These are phyloP conservation scores for Yamadazyma scolyti DNA, from an alignment of 805 yeast species.

Conservation along the genomic window DNA sequence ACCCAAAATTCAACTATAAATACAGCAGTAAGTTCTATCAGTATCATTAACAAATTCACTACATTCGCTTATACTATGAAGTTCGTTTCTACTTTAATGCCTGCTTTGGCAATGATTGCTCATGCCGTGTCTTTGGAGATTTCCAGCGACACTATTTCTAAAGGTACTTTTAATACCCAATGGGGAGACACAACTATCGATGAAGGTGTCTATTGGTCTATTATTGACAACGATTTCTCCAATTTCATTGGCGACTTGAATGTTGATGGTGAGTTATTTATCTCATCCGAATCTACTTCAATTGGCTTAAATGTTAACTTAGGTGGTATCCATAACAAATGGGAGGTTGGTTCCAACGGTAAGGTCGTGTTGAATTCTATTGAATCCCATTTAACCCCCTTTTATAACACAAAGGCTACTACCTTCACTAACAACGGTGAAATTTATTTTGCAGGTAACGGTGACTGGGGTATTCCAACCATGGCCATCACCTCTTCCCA, in stretches of 20 bases:
- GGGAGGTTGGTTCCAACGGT: slow-evolving; percentile 16
- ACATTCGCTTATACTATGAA: slow-evolving; percentile 13
- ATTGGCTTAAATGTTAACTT: slow-evolving; percentile 16
- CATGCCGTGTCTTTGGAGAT: slow-evolving; percentile 12
- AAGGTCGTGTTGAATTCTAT: slow-evolving; percentile 20
- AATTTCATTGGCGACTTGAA: slow-evolving; percentile 19
- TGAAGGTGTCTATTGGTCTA: slow-evolving; percentile 25
- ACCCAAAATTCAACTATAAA: slow-evolving; percentile 1
- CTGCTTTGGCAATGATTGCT: slow-evolving; percentile 14
- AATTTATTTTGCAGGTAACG: slow-evolving; percentile 21
- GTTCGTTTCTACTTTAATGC: slow-evolving; percentile 9
- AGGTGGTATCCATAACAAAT: slow-evolving; percentile 11
- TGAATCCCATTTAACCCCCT: slow-evolving; percentile 17
- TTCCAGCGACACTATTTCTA: slow-evolving; percentile 12
- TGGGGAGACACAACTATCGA: slow-evolving; percentile 18
- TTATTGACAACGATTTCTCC: slow-evolving; percentile 20
- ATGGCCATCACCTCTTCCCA: slow-evolving; percentile 14
- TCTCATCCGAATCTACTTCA: slow-evolving; percentile 15
- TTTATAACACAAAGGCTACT: slow-evolving; percentile 16
- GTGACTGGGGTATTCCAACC: slow-evolving; percentile 16
- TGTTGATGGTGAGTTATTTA: slow-evolving; percentile 21
- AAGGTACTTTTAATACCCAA: slow-evolving; percentile 11
- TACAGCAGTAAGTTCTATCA: not conserved
- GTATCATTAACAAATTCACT: slow-evolving; percentile 1
- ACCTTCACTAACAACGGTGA: slow-evolving; percentile 22